A percentile compares a stretch with the other conserved stretches of the same genome.
Conservation (phyloP, 163 green algal genomes). For the Scenedesmus sp. region DNA sequence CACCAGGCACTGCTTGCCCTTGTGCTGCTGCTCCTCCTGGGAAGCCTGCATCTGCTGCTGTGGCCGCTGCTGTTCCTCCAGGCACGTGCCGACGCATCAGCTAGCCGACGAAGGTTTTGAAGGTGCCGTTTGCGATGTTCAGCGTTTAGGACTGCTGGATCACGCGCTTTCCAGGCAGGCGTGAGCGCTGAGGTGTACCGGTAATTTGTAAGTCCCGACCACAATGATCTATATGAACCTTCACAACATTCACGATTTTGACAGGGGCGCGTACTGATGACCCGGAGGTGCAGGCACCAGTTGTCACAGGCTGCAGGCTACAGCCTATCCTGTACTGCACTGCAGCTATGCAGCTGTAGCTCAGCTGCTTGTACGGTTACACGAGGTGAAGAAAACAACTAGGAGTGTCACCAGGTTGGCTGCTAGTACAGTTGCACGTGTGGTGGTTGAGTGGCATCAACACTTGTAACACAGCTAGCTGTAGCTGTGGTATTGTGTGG, state of each 20-base stretch:
- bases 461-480: no score
- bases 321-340: not conserved
- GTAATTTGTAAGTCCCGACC: no score
- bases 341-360: not conserved
- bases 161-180: not conserved
- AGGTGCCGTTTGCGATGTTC: not conserved
- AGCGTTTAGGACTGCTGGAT: not conserved
- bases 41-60: not conserved
- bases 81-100: not conserved
- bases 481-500: no score
- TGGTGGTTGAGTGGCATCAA: no score
- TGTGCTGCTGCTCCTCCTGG: slow-evolving; percentile 11
- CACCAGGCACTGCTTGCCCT: not conserved
- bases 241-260: no score
- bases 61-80: not conserved
- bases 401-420: no score
- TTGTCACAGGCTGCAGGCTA: not conserved
- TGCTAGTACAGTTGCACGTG: no score
- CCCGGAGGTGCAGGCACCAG: not conserved
- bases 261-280: no score
- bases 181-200: not conserved
- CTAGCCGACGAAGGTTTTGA: not conserved
- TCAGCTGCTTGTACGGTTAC: not conserved
- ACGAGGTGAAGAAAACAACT: no score
- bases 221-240: no score